Percentiles rank a stretch among this genome's conserved stretches.
phyloP scores from a whole-genome alignment of 306 rosid genomes.

The Gillenia trifoliata region DNA sequence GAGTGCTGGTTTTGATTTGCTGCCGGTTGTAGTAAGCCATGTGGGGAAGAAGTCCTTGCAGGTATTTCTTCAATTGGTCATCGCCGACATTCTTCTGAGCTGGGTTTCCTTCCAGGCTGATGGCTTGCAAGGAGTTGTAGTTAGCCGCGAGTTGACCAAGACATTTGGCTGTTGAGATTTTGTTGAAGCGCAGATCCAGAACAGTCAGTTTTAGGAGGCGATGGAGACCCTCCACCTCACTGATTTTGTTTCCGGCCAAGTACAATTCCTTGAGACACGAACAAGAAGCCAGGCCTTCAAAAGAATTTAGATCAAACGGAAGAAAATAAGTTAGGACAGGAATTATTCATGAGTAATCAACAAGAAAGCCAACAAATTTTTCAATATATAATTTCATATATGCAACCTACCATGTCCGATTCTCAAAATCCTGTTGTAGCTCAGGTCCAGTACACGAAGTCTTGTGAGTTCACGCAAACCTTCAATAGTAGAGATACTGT shows the following conservation, averaged over 20 bases:
- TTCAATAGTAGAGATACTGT: conserved; percentile 66
- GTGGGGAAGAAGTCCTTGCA: conserved; percentile 90
- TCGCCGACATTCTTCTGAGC: conserved; percentile 95
- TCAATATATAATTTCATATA: background rate
- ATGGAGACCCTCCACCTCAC: conserved; percentile 97
- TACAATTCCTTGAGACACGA: conserved; percentile 88
- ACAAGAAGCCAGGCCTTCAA: conserved; percentile 84
- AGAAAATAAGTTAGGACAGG: conserved; percentile 14
- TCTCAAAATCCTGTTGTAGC: conserved; percentile 77
- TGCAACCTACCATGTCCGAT: conserved; percentile 77
- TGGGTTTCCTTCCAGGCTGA: conserved; percentile 90
- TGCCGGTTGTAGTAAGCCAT: conserved; percentile 74
- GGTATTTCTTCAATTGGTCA: conserved; percentile 81
- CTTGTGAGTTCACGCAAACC: conserved; percentile 92
- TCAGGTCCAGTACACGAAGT: conserved; percentile 81
- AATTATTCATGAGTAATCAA: background rate
- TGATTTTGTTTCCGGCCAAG: conserved; percentile 88
- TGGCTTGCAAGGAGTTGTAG: conserved; percentile 79
- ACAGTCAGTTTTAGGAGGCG: conserved; percentile 78
- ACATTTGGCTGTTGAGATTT: conserved; percentile 86
- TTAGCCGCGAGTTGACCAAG: conserved; percentile 97
- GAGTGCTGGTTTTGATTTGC: conserved; percentile 41
- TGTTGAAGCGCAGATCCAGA: conserved; percentile 81
- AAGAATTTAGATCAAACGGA: conserved; percentile 2
- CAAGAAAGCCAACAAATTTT: background rate